Evolutionary conservation across 805 yeast species (phyloP), one percentile per base, ranked within the genome.

Genomic region (Yarrowia sp.): DNA sequence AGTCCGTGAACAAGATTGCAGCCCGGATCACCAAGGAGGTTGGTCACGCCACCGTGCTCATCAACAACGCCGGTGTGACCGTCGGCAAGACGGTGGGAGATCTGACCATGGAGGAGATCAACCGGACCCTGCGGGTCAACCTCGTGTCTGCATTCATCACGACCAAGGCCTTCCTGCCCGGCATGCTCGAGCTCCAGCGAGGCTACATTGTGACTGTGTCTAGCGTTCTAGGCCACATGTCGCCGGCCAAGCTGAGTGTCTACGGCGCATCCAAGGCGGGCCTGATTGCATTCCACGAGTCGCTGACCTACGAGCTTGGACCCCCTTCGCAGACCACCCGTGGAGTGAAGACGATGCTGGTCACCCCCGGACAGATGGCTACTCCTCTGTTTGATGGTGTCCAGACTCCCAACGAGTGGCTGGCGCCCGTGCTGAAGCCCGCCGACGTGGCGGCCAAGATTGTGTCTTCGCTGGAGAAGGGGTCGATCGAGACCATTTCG

Each of bases 181-280:
- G 77, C 44, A 90, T 93, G 93, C 67, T 89, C 1, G 73, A 69
- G 18, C 66, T 72, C 18, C 78, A 80, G 65, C 77, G 93, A 50
- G 97, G 98, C 0, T 89, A 86, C 72, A 80, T 93, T 18, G 85
- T 92, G 36, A 89, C 92, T 2, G 79, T 93, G 43, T 90, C 96
- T 0, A 90, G 97, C 0, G 92, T 90, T 0, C 78, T 93, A 64
- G 98, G 97, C 0, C 86, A 87, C 68, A 81, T 89, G 79, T 82
- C 95, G 0, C 98, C 98, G 0, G 92, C 96, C 9, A 79, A 88
- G 22, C 79, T 90, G 65, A 78, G 78, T 67, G 89, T 89, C 0
- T 93, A 93, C 72, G 97, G 97, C 0, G 97, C 98, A 0, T 84
- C 96, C 14, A 93, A 93, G 73, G 87, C 96, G 0, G 98, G 96